Evolutionary conservation across 352 stramenopile species (phyloP), one percentile per base, ranked within the genome.

Genomic region (Halophytophthora batemanensis): DNA sequence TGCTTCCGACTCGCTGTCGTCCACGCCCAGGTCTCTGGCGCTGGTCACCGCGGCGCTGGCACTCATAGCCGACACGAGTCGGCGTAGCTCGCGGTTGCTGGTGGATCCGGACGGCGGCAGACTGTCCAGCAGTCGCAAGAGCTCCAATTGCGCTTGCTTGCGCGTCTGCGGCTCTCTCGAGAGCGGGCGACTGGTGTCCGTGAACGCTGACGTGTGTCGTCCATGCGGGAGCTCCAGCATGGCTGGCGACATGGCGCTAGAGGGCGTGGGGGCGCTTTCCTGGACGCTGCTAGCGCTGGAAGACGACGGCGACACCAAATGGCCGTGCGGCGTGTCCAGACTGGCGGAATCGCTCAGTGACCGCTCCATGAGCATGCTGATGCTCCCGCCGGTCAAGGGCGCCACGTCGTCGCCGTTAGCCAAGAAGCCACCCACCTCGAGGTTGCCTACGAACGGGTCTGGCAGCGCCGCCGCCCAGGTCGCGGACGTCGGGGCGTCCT

Each of bases 251-350:
- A 74, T 69, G 12, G 69, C 77, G 17, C 50, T 55, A 17, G 36
- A 54, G 10, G 64, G 56, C 14, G 56, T 82, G 13, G 35, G 38
- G 6, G 47, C 55, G 3, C 69, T 50, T 4, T 58, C 38, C 47
- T 59, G 56, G 8, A 31, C 51, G 53, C 74, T 87, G 53, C 61
- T 74, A 12, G 65, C 71, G 36, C 76, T 86, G 13, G 63, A 74
- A 1, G 72, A 83, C 15, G 76, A 86, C 19, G 79, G 79, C 11
- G 79, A 90, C 10, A 90, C 60, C 21, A 90, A 56, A 13, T 73
- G 63, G 23, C 62, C 71, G 21, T 71, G 74, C 3, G 69, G 67
- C 5, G 67, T 66, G 31, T 74, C 64, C 3, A 82, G 52, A 7
- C 50, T 61, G 10, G 68, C 70, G 3, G 66, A 57, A 36, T 77